Evolutionary conservation across 768 basidiomycete species (phyloP), one percentile per base, ranked within the genome.

Genomic region (Cystobasidium onofrii): DNA sequence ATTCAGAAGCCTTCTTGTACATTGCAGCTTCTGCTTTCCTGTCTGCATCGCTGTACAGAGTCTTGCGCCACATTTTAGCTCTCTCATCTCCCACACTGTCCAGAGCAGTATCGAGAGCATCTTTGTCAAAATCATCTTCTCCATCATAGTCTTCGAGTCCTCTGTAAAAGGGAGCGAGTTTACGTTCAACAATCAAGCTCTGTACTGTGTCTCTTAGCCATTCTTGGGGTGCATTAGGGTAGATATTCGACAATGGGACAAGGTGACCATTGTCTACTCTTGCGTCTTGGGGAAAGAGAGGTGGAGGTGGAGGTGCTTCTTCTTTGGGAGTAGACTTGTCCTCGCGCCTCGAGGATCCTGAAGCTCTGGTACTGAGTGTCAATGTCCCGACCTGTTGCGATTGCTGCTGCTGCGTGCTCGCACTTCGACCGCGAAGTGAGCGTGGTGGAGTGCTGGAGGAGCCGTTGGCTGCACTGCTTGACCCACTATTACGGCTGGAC

Each of bases 111-210:
- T 41, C 52, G 29, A 74, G 57, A 0, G 75, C 76, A 17, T 77
- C 75, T 25, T 69, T 69, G 23, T 74, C 74, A 20, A 33, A 57
- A n/a, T 75, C 74, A n/a, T 66, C 63, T 17, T 36, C 36, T 25
- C n/a, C 29, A n/a, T 90, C 88, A 92, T 92, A 97, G 52, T 86
- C 85, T 17, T 90, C 88, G 54, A 99, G 84, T 15, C 96, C 95
- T 41, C 92, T 87, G 81, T 97, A 98, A 83, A 97, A 98, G 0
- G 96, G 96, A 0, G 94, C 92, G 50, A 99, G 86, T 78, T 86
- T 88, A 80, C 91, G 88, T 77, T 90, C 88, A 78, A 88, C 83
- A 81, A 99, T 92, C 79, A 95, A 86, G 82, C 90, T 88, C 75
- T 89, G 88, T 76, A 95, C 93, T 74, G 90, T 83, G 67, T 86